Conservation (phyloP, 2,329 filamentous ascomycete species). For the Coleophoma cylindrospora region DNA sequence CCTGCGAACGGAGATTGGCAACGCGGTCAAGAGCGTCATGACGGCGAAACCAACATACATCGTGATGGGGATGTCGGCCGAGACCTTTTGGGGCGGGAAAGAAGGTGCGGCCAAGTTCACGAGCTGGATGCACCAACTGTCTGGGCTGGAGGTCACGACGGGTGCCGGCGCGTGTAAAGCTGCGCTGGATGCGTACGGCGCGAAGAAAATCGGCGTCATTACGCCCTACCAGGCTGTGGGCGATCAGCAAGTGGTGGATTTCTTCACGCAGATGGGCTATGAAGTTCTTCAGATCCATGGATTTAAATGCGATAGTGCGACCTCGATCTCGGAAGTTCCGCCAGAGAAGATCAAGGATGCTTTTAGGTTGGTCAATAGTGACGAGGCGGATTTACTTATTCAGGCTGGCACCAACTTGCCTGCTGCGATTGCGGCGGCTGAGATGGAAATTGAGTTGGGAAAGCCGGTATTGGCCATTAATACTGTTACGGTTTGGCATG, state of each 20-base stretch:
- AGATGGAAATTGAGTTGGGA: conserved; percentile 23
- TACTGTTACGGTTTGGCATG: conserved; percentile 27
- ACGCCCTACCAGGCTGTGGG: conserved; percentile 27
- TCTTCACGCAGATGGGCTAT: conserved; percentile 26
- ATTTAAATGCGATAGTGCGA: conserved; percentile 22
- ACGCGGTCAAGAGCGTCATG: conserved; percentile 22
- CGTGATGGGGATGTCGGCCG: conserved; percentile 29
- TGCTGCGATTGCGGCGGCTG: conserved; percentile 20
- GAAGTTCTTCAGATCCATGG: conserved; percentile 23
- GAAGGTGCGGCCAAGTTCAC: conserved; percentile 25
- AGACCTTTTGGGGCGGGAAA: conserved; percentile 28
- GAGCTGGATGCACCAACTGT: conserved; percentile 24
- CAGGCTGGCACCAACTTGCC: conserved; percentile 29
- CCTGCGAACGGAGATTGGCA: conserved; percentile 22
- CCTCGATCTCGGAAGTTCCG: conserved; percentile 25
- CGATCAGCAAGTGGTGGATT: conserved; percentile 26
- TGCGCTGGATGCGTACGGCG: conserved; percentile 22
- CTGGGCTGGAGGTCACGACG: conserved; percentile 24
- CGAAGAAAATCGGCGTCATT: conserved; percentile 26
- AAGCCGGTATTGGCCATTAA: conserved; percentile 28
- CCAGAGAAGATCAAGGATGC: conserved; percentile 23
- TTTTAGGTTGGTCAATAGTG: conserved; percentile 18
- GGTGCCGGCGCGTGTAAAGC: conserved; percentile 26
- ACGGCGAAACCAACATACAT: conserved; percentile 24
- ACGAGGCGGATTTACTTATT: conserved; percentile 23